These are phyloP conservation scores for Xylaria cubensis DNA, from an alignment of 495 filamentous ascomycete species.

Conservation along the genomic window DNA sequence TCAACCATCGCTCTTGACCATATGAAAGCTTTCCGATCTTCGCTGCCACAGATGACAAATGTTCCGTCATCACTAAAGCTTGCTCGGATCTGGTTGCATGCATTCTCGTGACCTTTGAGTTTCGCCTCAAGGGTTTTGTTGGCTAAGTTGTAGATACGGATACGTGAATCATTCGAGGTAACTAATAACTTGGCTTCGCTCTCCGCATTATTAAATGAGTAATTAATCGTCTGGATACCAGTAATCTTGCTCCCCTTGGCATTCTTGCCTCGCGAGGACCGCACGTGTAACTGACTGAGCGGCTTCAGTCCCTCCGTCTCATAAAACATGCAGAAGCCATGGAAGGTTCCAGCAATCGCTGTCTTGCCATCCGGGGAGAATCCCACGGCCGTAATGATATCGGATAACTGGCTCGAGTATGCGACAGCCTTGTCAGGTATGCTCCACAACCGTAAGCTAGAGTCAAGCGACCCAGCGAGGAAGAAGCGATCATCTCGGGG, in stretches of 20 bases:
- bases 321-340: slow-evolving; percentile 88
- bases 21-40: slow-evolving; percentile 87
- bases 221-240: slow-evolving; percentile 79
- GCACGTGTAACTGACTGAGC: slow-evolving; percentile 84
- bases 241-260: slow-evolving; percentile 98
- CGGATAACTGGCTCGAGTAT: slow-evolving; percentile 80
- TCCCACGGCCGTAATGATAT: slow-evolving; percentile 90
- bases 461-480: slow-evolving; percentile 90
- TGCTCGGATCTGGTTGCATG: slow-evolving; percentile 90
- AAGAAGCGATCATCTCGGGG: slow-evolving; percentile 96
- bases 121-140: slow-evolving; percentile 88
- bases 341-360: slow-evolving; percentile 87
- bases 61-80: slow-evolving; percentile 86
- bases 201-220: slow-evolving; percentile 61
- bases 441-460: slow-evolving; percentile 92
- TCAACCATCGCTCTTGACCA: slow-evolving; percentile 72
- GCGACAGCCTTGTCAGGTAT: slow-evolving; percentile 97
- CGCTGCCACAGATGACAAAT: slow-evolving; percentile 92
- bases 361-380: slow-evolving; percentile 93
- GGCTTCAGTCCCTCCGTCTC: slow-evolving; percentile 92
- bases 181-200: slow-evolving; percentile 86
- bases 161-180: slow-evolving; percentile 93
- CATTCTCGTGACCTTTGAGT: slow-evolving; percentile 90
- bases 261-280: slow-evolving; percentile 88
- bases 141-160: slow-evolving; percentile 87